Evolutionary conservation across 1,284 basidiomycete genomes (phyloP).

Genomic region (Mycosarcoma mackinlayi): DNA sequence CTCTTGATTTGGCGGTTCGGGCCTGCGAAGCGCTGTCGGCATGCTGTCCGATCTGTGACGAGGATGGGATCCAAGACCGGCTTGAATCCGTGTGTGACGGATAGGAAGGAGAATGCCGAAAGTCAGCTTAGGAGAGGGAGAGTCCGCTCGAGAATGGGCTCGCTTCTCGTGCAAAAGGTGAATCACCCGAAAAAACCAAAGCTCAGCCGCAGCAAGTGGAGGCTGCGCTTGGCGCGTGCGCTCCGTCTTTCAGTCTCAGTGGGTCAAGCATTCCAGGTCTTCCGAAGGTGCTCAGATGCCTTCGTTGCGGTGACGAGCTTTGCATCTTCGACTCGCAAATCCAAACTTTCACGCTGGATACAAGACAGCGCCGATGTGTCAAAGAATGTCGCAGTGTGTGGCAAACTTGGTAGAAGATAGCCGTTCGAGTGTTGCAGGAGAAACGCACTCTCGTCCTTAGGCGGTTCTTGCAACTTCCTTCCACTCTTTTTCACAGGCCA

Average conservation of each 20-base stretch:
- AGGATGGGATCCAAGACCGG: slow-evolving; percentile 5
- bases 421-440: too few relatives aligned
- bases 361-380: too few relatives aligned
- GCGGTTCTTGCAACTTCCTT: too few relatives aligned
- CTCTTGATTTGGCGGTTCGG: slow-evolving; percentile 36
- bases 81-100: background rate
- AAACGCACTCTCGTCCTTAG: too few relatives aligned
- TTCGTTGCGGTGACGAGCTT: too few relatives aligned
- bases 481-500: too few relatives aligned
- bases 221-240: slow-evolving; percentile 13
- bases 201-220: slow-evolving; percentile 1
- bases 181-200: background rate
- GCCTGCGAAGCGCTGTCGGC: slow-evolving; percentile 24
- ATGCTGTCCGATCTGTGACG: slow-evolving; percentile 2
- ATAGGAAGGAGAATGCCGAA: background rate
- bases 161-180: slow-evolving; percentile 2
- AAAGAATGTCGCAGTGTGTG: too few relatives aligned
- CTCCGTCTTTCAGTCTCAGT: too few relatives aligned
- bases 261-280: background rate
- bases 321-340: too few relatives aligned
- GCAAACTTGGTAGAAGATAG: too few relatives aligned
- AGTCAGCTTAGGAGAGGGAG: background rate
- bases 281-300: background rate
- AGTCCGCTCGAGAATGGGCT: background rate
- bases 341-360: too few relatives aligned